phyloP scores from a whole-genome alignment of 106 monocot species.

The Dendrobium catenatum region DNA sequence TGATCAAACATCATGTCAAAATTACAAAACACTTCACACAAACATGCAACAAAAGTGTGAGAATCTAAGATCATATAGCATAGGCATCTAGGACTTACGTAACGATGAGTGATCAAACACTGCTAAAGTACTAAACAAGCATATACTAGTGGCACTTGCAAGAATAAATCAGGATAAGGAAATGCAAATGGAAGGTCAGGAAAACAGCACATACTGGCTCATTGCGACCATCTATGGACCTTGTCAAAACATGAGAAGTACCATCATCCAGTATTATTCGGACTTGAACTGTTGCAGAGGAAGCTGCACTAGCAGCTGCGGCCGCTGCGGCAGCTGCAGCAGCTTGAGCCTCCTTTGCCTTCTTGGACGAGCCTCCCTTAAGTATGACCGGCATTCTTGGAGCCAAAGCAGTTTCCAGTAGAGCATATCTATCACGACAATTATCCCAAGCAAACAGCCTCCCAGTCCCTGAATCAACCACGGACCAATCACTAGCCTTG shows the following conservation, averaged over 20 bases:
- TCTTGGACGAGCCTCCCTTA: slow-evolving; percentile 87
- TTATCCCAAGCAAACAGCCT: slow-evolving; percentile 97
- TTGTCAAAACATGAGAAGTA: slow-evolving; percentile 76
- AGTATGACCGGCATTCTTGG: slow-evolving; percentile 75
- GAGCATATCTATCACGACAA: slow-evolving; percentile 95
- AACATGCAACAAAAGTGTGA: slow-evolving; percentile 1
- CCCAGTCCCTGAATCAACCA: slow-evolving; percentile 97
- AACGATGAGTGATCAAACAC: background rate
- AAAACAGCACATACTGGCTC: slow-evolving; percentile 59
- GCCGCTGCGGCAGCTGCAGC: slow-evolving; percentile 89
- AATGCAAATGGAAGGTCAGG: background rate
- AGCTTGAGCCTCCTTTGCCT: slow-evolving; percentile 95
- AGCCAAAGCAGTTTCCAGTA: slow-evolving; percentile 73
- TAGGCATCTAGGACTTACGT: background rate
- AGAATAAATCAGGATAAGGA: slow-evolving; percentile 3
- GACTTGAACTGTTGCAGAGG: slow-evolving; percentile 91
- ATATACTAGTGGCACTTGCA: background rate
- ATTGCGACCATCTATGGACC: slow-evolving; percentile 90
- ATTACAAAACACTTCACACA: background rate
- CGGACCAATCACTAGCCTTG: slow-evolving; percentile 86
- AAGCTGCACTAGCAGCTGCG: slow-evolving; percentile 88
- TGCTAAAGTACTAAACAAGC: background rate
- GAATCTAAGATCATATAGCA: background rate
- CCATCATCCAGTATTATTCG: slow-evolving; percentile 97
- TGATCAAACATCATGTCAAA: background rate